Evolutionary conservation across 1,284 basidiomycete genomes (phyloP).

Genomic region (Tausonia pullulans): DNA sequence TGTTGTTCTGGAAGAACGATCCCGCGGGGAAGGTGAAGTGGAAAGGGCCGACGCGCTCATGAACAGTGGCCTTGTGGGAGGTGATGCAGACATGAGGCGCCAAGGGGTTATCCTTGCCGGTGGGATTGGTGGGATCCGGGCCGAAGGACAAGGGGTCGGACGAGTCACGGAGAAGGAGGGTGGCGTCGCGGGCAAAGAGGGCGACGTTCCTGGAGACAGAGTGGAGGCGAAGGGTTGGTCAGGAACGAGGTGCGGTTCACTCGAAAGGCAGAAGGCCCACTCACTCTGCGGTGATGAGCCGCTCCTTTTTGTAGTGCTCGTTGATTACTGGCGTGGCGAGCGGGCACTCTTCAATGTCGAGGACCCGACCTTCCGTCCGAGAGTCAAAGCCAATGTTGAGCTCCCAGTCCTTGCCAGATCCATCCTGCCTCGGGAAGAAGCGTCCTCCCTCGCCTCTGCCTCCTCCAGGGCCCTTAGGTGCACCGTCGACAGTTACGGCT

Average conservation of each 20-base stretch:
- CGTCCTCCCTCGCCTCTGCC: constrained; percentile 9
- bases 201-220: constrained; percentile 51
- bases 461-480: constrained; percentile 19
- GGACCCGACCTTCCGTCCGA: constrained; percentile 58
- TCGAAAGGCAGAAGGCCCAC: constrained; percentile 29
- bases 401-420: constrained; percentile 41
- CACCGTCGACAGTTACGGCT: neutral
- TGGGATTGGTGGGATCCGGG: neutral
- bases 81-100: constrained; percentile 50
- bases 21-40: constrained; percentile 80
- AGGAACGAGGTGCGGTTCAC: constrained; percentile 33
- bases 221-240: constrained; percentile 7
- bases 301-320: constrained; percentile 49
- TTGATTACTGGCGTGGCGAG: constrained; percentile 81
- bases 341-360: constrained; percentile 97
- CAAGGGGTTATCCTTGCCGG: neutral
- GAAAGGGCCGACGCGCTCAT: constrained; percentile 70
- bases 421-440: constrained; percentile 11
- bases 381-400: constrained; percentile 83
- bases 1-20: constrained; percentile 98
- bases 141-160: constrained; percentile 30
- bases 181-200: constrained; percentile 79
- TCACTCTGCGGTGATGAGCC: constrained; percentile 59
- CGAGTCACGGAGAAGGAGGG: constrained; percentile 82
- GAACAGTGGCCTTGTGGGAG: constrained; percentile 66